Evolutionary conservation across 225 moss, liverwort and hornwort genomes (phyloP).

Genomic region (Bryum argenteum): DNA sequence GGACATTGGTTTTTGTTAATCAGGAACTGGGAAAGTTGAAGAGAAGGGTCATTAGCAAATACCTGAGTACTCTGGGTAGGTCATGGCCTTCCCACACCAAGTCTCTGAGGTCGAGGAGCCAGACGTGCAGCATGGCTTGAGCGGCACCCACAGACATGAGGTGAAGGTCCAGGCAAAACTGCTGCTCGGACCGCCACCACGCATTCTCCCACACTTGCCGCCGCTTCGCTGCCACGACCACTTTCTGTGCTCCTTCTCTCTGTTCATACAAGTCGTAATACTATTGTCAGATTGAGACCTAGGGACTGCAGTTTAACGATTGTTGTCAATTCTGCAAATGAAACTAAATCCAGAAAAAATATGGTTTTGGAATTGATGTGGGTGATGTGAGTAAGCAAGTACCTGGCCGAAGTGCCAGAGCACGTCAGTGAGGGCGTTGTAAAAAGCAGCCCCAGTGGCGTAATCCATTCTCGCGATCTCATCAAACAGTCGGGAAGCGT

Average conservation of each 20-base stretch:
- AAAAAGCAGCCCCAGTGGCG: slow-evolving; percentile 92
- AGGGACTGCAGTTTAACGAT: not conserved
- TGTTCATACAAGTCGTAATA: slow-evolving; percentile 15
- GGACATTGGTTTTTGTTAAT: no score
- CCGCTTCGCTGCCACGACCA: slow-evolving; percentile 84
- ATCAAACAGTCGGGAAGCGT: slow-evolving; percentile 76
- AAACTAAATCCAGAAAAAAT: no score
- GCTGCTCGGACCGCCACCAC: slow-evolving; percentile 98
- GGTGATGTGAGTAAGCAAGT: not conserved
- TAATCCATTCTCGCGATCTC: slow-evolving; percentile 95
- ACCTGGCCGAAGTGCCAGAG: slow-evolving; percentile 99
- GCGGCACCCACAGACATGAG: slow-evolving; percentile 99
- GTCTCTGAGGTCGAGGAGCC: slow-evolving; percentile 86
- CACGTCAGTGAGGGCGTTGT: slow-evolving; percentile 94
- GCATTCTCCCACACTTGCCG: slow-evolving; percentile 97
- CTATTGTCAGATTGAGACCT: not conserved
- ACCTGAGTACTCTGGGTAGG: slow-evolving; percentile 83
- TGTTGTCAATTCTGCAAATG: no score
- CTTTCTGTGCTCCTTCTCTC: slow-evolving; percentile 92
- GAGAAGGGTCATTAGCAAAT: not conserved
- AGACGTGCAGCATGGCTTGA: slow-evolving; percentile 99
- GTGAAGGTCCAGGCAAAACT: slow-evolving; percentile 93
- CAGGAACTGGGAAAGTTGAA: no score
- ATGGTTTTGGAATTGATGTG: no score
- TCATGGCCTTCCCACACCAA: slow-evolving; percentile 90